A percentile compares a stretch with the other conserved stretches of the same genome.
These are phyloP conservation scores for Lasiodiplodia citricola DNA, from an alignment of 2,329 filamentous ascomycete species.

Conservation along the genomic window DNA sequence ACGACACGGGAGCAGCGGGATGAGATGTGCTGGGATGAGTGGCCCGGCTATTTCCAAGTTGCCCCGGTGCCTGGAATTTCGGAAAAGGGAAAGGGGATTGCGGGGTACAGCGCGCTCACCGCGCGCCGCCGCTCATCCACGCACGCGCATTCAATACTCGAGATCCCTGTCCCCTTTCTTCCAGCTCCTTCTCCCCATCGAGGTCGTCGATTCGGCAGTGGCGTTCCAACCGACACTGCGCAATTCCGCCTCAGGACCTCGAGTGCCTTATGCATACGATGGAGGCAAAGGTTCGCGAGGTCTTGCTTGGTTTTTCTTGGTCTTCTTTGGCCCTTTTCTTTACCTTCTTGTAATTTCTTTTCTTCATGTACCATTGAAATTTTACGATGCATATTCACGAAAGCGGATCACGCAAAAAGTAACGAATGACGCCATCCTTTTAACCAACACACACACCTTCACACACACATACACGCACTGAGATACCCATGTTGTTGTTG, in stretches of 20 bases:
- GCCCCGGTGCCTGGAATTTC: constrained; percentile 10
- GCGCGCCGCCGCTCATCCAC: neutral
- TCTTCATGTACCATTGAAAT: neutral
- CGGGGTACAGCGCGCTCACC: constrained; percentile 20
- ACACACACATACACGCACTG: neutral
- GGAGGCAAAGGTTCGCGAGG: neutral
- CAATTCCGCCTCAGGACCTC: neutral
- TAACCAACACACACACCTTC: neutral
- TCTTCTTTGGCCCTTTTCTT: neutral
- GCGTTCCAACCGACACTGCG: constrained; percentile 11
- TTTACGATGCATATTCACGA: neutral
- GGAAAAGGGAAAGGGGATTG: constrained; percentile 12
- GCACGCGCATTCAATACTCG: neutral
- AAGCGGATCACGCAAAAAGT: neutral
- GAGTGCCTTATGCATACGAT: neutral
- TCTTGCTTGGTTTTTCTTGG: neutral
- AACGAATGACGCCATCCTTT: neutral
- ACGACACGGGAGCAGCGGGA: neutral
- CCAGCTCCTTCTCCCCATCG: neutral
- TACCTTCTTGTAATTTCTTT: neutral
- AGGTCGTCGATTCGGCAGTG: constrained; percentile 11
- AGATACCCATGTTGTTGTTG: neutral
- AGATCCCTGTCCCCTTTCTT: neutral
- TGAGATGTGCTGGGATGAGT: neutral
- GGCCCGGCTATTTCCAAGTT: constrained; percentile 18